A percentile compares a stretch with the other conserved stretches of the same genome.
Evolutionary conservation across 1,284 basidiomycete species (phyloP).

Genomic region (Caloboletus inedulis): DNA sequence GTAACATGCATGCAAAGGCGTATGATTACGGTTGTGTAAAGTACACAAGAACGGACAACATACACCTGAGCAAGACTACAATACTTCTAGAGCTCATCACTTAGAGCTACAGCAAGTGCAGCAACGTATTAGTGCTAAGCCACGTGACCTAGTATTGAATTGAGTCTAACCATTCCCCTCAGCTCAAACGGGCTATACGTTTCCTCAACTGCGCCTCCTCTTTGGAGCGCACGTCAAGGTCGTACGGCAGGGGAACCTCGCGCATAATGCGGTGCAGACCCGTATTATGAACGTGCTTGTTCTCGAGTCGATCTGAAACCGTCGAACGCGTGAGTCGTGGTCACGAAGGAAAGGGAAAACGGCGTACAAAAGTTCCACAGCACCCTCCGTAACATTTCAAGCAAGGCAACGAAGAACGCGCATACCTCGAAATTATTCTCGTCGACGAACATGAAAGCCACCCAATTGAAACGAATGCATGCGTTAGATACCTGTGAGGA

Average conservation of each 20-base stretch:
- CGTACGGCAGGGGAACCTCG: slow-evolving; percentile 75
- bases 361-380: slow-evolving; percentile 90
- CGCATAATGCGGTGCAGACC: slow-evolving; percentile 77
- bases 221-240: slow-evolving; percentile 39
- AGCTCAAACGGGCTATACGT: slow-evolving; percentile 23
- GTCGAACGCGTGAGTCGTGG: background rate
- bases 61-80: no score
- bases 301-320: slow-evolving; percentile 70
- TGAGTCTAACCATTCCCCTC: background rate
- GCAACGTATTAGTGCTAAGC: no score
- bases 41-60: no score
- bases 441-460: slow-evolving; percentile 67
- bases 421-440: slow-evolving; percentile 54
- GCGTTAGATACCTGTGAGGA: slow-evolving; percentile 61
- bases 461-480: slow-evolving; percentile 77
- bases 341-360: background rate
- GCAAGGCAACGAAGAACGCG: slow-evolving; percentile 64
- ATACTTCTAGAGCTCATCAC: no score
- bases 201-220: slow-evolving; percentile 16
- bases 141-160: no score
- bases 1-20: no score
- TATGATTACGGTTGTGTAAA: no score
- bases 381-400: slow-evolving; percentile 80
- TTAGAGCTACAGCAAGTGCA: no score
- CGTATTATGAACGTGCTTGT: slow-evolving; percentile 82